Base-by-base conservation (phyloP, 495 filamentous ascomycete genomes). In the Parathielavia hyrcaniae region DNA sequence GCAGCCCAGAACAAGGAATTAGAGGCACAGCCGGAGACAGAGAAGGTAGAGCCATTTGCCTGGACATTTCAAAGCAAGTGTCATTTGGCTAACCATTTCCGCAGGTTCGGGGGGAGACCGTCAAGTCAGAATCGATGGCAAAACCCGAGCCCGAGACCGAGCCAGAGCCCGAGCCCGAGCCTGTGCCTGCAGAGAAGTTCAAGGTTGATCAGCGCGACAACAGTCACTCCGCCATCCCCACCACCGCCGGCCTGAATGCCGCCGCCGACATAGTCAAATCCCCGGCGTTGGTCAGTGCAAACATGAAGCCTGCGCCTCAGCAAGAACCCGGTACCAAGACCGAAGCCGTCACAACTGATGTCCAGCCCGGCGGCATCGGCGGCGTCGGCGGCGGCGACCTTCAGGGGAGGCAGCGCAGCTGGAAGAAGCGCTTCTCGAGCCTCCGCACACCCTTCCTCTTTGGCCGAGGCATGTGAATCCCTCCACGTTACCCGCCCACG, bases 391-490 rank as follows among this genome's bases (percentile, higher is more conserved):
- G n/a, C n/a, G n/a, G n/a, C n/a, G n/a, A n/a, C n/a, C n/a, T 41
- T 59, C 49, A 56, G 50, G 55, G 50, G 58, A 53, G 61, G 60
- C 59, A 60, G 58, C 57, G 59, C 50, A 65, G 64, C 51, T 70
- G 68, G 68, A 66, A 66, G 58, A 63, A 59, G 55, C 57, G 62
- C 12, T 59, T 68, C 57, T n/a, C 54, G 7, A 59, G 57, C 36
- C 54, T 70, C 44, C 55, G 63, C 17, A 64, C 65, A 39, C 68
- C 66, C 3, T 36, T 52, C 22, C 64, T 69, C 57, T 66, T 67
- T 50, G 65, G 68, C 17, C 64, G 62, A 14, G 64, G 66, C 55
- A 68, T 62, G 60, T 70, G 68, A 70, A 64, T 67, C 53, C 40
- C 55, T 30, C 34, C 34, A 50, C 41, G 16, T 17, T 43, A 44